Evolutionary conservation across 805 yeast species (phyloP), one percentile per base, ranked within the genome.

Genomic region (Barnettozyma salicaria): DNA sequence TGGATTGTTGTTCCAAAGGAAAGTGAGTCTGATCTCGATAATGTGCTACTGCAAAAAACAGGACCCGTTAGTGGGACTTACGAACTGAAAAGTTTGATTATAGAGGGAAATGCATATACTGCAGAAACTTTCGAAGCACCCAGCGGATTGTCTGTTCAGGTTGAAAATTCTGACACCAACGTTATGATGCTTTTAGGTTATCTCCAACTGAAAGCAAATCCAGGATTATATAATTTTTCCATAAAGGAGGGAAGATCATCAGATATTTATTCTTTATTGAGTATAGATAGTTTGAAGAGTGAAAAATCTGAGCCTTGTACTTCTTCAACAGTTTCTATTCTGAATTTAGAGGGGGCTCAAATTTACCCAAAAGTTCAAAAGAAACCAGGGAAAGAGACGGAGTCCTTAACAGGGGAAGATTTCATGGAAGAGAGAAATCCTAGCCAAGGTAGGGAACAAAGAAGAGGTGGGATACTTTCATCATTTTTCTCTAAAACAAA

Each of bases 161-260:
- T 53, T 12, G 40, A 44, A 25, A 50, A 47, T 1, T 62, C 70
- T 1, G 86, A 78, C 45, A 80, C 96, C 0, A 64, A 61, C 26
- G 77, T 88, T 1, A 83, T 90, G 92, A 71, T 79, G 1, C 80
- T 83, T 27, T 65, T 80, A 44, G 97, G 97, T 0, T 90, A 90
- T 57, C 74, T 82, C 37, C 97, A 89, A 58, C 63, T 92, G 31
- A 74, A 74, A 44, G 77, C 82, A 0, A 67, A 65, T 34, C 92
- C 94, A 1, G 96, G 96, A 0, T 31, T 67, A 4, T 84, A 85
- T 80, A 55, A 61, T 2, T 54, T 85, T n/a, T 47, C 50, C 1
- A 50, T 79, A 10, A 70, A 71, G 42, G 53, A 53, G 4, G 66
- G 74, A 2, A 47, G 59, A 32, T 56, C 80, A 1, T 50, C 62